phyloP scores from a whole-genome alignment of 148 eudicot species.

The Amaranthus cruentus region DNA sequence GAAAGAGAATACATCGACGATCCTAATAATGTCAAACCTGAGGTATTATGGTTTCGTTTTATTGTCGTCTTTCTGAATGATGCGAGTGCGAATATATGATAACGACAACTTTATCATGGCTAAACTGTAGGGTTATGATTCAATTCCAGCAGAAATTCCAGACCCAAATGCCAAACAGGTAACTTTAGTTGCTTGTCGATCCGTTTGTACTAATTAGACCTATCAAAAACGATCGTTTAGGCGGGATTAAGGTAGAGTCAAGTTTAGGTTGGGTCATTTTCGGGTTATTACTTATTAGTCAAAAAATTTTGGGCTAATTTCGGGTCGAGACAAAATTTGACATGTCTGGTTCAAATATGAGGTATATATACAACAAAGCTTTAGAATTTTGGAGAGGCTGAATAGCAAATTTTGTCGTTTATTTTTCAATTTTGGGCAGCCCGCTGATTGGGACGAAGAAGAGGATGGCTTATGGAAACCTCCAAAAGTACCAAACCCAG shows the following conservation, averaged over 20 bases:
- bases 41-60: constrained; percentile 40
- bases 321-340: neutral
- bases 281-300: neutral
- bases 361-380: no score
- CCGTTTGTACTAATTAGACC: neutral
- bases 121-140: constrained; percentile 80
- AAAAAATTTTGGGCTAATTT: neutral
- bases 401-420: neutral
- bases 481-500: constrained; percentile 47
- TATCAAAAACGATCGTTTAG: neutral
- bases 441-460: constrained; percentile 44
- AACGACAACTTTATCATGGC: neutral
- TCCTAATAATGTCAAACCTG: constrained; percentile 74
- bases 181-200: constrained; percentile 1
- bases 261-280: neutral
- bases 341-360: neutral
- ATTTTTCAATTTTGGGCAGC: constrained; percentile 23
- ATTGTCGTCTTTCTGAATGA: neutral
- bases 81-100: neutral
- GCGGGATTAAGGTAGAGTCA: no score
- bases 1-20: constrained; percentile 85
- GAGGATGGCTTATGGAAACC: constrained; percentile 48
- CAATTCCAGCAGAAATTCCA: constrained; percentile 79
- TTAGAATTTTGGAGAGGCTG: neutral
- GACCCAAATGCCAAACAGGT: constrained; percentile 94